phyloP scores from a whole-genome alignment of 768 basidiomycete species.

The Russula vinacea region DNA sequence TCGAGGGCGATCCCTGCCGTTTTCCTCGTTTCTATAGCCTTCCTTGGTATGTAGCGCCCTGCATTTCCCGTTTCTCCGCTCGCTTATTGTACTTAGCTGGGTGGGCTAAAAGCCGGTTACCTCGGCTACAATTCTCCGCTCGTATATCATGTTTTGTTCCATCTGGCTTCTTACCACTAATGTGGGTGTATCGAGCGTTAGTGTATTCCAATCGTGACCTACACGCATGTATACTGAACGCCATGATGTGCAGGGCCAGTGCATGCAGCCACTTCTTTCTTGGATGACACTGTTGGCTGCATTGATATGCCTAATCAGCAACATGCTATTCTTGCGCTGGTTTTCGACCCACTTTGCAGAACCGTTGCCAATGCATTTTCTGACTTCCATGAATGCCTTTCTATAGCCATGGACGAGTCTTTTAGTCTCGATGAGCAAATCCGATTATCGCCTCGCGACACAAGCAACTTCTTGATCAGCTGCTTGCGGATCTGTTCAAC shows the following conservation, averaged over 20 bases:
- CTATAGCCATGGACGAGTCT: conserved; percentile 34
- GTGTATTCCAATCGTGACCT: conserved; percentile 11
- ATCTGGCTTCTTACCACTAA: conserved; percentile 46
- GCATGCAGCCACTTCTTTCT: conserved; percentile 37
- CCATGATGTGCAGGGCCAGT: conserved; percentile 31
- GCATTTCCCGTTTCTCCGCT: background rate
- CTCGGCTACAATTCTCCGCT: conserved; percentile 43
- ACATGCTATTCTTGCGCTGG: conserved; percentile 43
- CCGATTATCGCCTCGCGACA: conserved; percentile 29
- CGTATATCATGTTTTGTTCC: conserved; percentile 49
- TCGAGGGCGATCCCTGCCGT: conserved; percentile 42
- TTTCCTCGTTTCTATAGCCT: conserved; percentile 42
- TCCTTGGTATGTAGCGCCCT: conserved; percentile 36
- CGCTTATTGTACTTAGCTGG: conserved; percentile 36
- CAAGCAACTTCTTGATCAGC: conserved; percentile 29
- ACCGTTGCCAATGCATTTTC: conserved; percentile 40
- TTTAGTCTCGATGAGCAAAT: conserved; percentile 30
- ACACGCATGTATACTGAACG: background rate
- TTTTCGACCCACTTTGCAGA: conserved; percentile 43
- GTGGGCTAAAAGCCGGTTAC: conserved; percentile 45
- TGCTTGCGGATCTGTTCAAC: conserved; percentile 40
- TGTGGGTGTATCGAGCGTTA: conserved; percentile 37
- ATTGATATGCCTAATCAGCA: conserved; percentile 38
- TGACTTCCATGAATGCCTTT: conserved; percentile 38
- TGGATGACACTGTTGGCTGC: conserved; percentile 45